Evolutionary conservation across 106 monocot species (phyloP), one percentile per base, ranked within the genome.

Genomic region (Acorus calamus): DNA sequence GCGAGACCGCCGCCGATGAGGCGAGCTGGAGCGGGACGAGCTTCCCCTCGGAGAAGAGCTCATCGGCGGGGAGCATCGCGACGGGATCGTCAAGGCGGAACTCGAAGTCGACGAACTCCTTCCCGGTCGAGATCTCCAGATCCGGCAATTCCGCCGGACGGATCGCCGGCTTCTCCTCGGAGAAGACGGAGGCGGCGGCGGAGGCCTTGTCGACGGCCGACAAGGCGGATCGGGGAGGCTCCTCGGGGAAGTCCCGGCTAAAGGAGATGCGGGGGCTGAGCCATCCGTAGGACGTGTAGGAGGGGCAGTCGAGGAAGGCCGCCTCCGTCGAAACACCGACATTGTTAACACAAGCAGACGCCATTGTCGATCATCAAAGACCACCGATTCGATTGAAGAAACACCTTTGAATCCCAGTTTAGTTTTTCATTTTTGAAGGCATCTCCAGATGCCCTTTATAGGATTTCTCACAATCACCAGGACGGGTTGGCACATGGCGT

Each of bases 31-130:
- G 71, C 5, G 87, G 83, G 2, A 80, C 77, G 42, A 88, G 80
- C 72, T 84, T 88, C 2, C 87, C 87, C 10, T 78, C 73, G 55
- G 80, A 84, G 71, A 88, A 81, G 9, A 88, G 78, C 63, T 88
- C 80, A 53, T 88, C 87, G 55, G 87, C 87, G 48, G 87, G 74
- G 56, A 88, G 77, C 80, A 88, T 84, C 7, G 75, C 49, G 11
- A 69, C 76, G 8, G 82, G 63, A 45, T 69, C 82, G 4, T 79
- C 66, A 51, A 82, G 73, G 13, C 69, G 69, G 65, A 86, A 86
- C 81, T 86, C 86, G 60, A 86, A 86, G 53, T 86, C 82, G 4
- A 65, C 14, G 10, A 65, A 13, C 8, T 82, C 74, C 49, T 67
- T 65, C 47, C 43, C 57, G 5, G 53, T n/a, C 11, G 62, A 28